A percentile compares a stretch with the other conserved stretches of the same genome.
Conservation (phyloP, 139 green algal species). For the Diplosphaera chodatii region DNA sequence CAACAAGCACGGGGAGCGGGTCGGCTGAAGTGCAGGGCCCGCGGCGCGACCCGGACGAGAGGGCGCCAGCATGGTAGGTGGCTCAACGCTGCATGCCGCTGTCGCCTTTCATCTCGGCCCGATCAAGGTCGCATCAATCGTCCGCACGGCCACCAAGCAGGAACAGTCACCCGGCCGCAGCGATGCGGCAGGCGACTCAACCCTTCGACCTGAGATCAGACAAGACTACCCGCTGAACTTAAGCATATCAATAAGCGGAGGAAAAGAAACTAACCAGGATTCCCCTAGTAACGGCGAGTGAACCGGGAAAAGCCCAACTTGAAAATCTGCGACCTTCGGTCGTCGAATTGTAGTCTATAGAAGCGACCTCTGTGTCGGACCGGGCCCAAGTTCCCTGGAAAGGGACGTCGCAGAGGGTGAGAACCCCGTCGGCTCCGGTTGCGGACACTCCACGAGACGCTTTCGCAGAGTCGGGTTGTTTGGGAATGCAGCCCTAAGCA, state of each 20-base stretch:
- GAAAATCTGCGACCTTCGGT: slow-evolving; percentile 68
- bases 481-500: slow-evolving; percentile 89
- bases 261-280: slow-evolving; percentile 95
- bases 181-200: not conserved
- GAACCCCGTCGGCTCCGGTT: slow-evolving; percentile 67
- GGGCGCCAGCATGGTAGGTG: slow-evolving; percentile 34
- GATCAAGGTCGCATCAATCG: slow-evolving; percentile 5
- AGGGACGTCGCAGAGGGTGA: slow-evolving; percentile 77
- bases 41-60: slow-evolving; percentile 20
- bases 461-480: slow-evolving; percentile 84
- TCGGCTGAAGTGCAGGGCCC: slow-evolving; percentile 52
- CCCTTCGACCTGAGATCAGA: slow-evolving; percentile 80
- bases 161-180: slow-evolving; percentile 5
- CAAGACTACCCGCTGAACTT: slow-evolving; percentile 88
- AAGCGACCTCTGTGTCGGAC: slow-evolving; percentile 58
- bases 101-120: not conserved
- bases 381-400: slow-evolving; percentile 71
- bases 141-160: not conserved
- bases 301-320: slow-evolving; percentile 82
- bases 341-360: slow-evolving; percentile 86
- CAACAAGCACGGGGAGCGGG: slow-evolving; percentile 1
- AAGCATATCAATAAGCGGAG: slow-evolving; percentile 94
- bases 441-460: slow-evolving; percentile 56
- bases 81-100: slow-evolving; percentile 11
- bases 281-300: slow-evolving; percentile 87